Evolutionary conservation across 2,329 filamentous ascomycete genomes (phyloP), one percentile per base, ranked within the genome.

Genomic region (Sclerotinia sclerotiorum): DNA sequence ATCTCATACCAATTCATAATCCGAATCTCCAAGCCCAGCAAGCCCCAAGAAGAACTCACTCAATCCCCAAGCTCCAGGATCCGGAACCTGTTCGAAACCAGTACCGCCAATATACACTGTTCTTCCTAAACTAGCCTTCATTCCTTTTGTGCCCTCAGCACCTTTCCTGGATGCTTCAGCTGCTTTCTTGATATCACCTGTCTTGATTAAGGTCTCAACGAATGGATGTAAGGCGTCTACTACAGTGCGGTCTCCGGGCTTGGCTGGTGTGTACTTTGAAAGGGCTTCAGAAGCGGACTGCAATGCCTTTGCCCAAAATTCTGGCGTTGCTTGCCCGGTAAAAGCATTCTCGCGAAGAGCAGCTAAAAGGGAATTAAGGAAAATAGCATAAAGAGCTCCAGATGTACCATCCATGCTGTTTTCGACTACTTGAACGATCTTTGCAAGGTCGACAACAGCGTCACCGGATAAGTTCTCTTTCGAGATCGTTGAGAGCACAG

Each of bases 221-320:
- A 98, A 99, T 1, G 95, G 95, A 71, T 91, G 87, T 62, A 99
- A 82, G 1, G 94, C 93, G 79, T 99, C 95, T 46, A 98, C 86
- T 48, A 98, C 82, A 0, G 95, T 99, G 63, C 95, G 86, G 78
- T 99, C 95, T 39, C 95, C 95, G 0, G 90, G 90, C 65, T 90
- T 88, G 0, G 95, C 95, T 0, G 94, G 94, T 2, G 95, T 99
- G 79, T 98, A 98, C 76, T 85, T 90, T 48, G 84, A 86, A 68
- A 99, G 82, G 1, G 89, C 88, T 27, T 88, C 83, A 71, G 90
- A 87, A 65, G 92, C 91, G 73, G 88, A 84, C 71, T 88, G 83
- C 19, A 97, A 82, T 0, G 93, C 94, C 58, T 71, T 67, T 3
- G 72, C 84, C 88, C 88, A 90, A 42, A 84, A 80, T 54, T 83